Base-by-base conservation (phyloP, 805 yeast genomes). In the Wickerhamomyces strasburgensis region DNA sequence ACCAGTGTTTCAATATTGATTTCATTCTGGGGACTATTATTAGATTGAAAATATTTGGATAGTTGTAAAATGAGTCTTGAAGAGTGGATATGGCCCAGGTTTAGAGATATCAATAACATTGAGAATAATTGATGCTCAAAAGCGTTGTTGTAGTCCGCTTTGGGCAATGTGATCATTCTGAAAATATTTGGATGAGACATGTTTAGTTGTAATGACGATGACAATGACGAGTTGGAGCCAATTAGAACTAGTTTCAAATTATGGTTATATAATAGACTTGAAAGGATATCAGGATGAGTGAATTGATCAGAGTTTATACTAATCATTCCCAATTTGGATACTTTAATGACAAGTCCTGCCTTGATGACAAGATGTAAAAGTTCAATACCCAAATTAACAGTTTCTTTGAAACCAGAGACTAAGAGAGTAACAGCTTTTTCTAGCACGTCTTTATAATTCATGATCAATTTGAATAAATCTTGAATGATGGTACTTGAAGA, bases 131-230 rank as follows among this genome's bases (percentile, higher is more conserved):
- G 45, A 42, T 66, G 43, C 58, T 72, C 61, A 61, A 73, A 61
- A 53, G 56, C 34, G 69, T 33, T 56, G 42, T 31, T 43, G 33
- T 26, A 73, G 50, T 29, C 7, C 0, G 50, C 67, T 15, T 61
- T 57, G 14, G 65, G 63, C 29, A 73, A 67, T 48, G 70, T 74
- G 25, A 77, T 64, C 9, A 75, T 73, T 38, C 82, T 54, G 41
- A 70, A 66, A 21, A 78, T 74, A 47, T 75, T 74, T 1, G 83
- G 80, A 54, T 78, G 84, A 31, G 49, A 61, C 5, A 71, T 56
- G 46, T 75, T 76, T 1, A 77, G 53, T 0, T 78, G 75, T 25
- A 77, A 49, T 14, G 80, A 75, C 11, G 74, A 69, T 27, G 73
- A 62, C 3, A 74, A 47, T 48, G 73, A 77, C 42, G 71, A 71